Base-by-base conservation (phyloP, 257 asterid genomes). In the Thymus mandschuricus region DNA sequence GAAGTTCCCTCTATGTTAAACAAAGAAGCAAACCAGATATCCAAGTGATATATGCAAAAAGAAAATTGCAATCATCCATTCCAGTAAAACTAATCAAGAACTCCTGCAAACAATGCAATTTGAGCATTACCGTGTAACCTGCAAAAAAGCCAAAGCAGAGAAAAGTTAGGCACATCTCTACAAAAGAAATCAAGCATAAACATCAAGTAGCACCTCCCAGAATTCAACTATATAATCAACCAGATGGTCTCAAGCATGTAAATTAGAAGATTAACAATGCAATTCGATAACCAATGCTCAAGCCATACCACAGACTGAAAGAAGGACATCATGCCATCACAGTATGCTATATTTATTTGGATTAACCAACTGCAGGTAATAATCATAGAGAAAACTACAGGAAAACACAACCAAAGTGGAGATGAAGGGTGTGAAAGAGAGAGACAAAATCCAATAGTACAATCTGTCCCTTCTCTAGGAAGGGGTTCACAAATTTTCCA, bases 61-160 rank as follows among this genome's bases (percentile, higher is more conserved):
- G 48, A 35, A 45, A 35, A 46, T 48, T 29, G 41, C 41, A 46
- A 64, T 75, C 81, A 73, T 72, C 90, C 80, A 64, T 72, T 71
- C 58, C 70, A 60, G 74, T 50, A 62, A 83, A 68, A 83, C 60
- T 66, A 71, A 81, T 66, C 72, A 68, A 68, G 80, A 69, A 64
- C 61, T 72, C 79, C 81, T 54, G 77, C 70, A 52, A 69, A 74
- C 60, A 77, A 59, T 67, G 84, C 78, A 71, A 66, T 60, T 64
- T 15, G 79, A 72, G 74, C 34, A 85, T 79, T 84, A 92, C 95
- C 97, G 78, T 78, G 92, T 72, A 90, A 83, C 92, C 98, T 92
- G 95, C 95, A 87, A 8, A 83, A 76, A 73, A 70, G 63, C 31
- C 40, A 74, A 71, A 67, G 54, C 12, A 54, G 43, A 60, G 43